Evolutionary conservation across 305 asterid species (phyloP).

Genomic region (Fraxinus sp.): DNA sequence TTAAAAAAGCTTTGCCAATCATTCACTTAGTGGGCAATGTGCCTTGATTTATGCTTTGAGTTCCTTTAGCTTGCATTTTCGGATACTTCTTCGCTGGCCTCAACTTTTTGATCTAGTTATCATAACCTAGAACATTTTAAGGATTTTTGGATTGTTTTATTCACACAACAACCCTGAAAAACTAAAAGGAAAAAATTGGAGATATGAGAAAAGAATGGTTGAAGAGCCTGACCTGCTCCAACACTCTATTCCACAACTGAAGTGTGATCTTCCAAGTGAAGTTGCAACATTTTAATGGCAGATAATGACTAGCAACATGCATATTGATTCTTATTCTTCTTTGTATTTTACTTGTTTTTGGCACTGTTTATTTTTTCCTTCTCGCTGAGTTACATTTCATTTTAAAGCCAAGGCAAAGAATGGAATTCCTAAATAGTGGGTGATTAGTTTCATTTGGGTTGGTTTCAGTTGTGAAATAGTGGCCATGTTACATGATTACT

Average conservation of each 20-base stretch:
- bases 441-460: background rate
- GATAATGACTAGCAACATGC: background rate
- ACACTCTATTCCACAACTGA: background rate
- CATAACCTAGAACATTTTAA: background rate
- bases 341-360: background rate
- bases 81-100: background rate
- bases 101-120: background rate
- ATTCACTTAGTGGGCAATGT: background rate
- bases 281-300: background rate
- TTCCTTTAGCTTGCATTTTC: background rate
- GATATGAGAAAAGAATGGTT: background rate
- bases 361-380: background rate
- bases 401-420: background rate
- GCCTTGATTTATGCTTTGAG: background rate
- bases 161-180: background rate
- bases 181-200: background rate
- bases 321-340: background rate
- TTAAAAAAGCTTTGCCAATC: background rate
- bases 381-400: background rate
- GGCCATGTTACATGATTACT: background rate
- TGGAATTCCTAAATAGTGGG: background rate
- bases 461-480: background rate
- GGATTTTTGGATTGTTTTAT: background rate
- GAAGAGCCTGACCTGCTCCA: background rate
- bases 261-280: background rate